phyloP scores from a whole-genome alignment of 176 grass and related monocot genomes.

The Tillandsia leiboldiana region DNA sequence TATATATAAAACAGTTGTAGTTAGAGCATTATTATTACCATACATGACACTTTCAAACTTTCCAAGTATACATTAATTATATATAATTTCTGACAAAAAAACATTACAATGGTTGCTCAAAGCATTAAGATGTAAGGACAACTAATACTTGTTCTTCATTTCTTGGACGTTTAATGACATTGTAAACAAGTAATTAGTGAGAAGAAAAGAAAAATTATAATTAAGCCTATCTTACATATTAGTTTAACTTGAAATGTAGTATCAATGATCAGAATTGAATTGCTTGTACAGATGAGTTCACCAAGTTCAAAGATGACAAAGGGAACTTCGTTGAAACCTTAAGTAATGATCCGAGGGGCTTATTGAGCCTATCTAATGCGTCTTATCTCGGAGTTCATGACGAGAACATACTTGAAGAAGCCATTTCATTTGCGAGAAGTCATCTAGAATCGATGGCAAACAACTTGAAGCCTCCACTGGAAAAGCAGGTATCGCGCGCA shows the following conservation, averaged over 20 bases:
- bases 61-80: too few relatives aligned
- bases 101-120: too few relatives aligned
- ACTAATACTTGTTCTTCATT: too few relatives aligned
- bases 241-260: neutral
- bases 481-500: neutral
- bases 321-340: neutral
- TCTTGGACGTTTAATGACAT: too few relatives aligned
- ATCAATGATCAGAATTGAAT: neutral
- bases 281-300: neutral
- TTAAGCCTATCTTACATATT: too few relatives aligned
- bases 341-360: neutral
- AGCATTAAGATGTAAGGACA: too few relatives aligned
- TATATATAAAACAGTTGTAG: too few relatives aligned
- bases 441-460: neutral
- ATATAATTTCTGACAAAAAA: too few relatives aligned
- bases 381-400: neutral
- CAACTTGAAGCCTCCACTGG: constrained; percentile 5
- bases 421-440: neutral
- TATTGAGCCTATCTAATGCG: constrained; percentile 3
- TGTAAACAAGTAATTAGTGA: too few relatives aligned
- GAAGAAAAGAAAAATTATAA: too few relatives aligned
- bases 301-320: constrained; percentile 10
- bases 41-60: too few relatives aligned
- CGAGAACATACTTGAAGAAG: constrained; percentile 12
- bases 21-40: too few relatives aligned